Conservation (phyloP, 2,329 filamentous ascomycete genomes). For the Nemania bipapillata region DNA sequence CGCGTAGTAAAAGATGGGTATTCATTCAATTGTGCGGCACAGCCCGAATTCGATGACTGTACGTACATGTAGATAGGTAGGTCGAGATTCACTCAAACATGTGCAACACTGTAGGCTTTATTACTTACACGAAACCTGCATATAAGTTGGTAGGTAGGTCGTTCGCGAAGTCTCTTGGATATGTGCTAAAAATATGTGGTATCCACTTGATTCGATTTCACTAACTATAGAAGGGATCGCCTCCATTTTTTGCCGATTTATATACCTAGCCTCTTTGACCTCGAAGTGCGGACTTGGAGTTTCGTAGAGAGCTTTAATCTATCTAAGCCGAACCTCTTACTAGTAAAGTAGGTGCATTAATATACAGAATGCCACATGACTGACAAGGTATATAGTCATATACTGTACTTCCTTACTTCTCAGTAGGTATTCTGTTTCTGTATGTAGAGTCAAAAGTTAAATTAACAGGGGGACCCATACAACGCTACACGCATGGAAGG, state of each 20-base stretch:
- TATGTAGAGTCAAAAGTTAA: too few species aligned
- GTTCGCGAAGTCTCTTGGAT: background rate
- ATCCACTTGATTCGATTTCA: background rate
- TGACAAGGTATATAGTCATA: too few species aligned
- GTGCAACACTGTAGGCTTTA: slow-evolving; percentile 3
- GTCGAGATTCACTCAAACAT: background rate
- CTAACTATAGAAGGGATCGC: slow-evolving; percentile 6
- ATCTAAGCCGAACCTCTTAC: too few species aligned
- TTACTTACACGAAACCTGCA: slow-evolving; percentile 27
- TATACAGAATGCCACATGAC: too few species aligned
- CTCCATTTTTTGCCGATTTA: background rate
- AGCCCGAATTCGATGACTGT: slow-evolving; percentile 13
- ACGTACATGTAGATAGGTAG: background rate
- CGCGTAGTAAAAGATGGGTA: slow-evolving; percentile 12
- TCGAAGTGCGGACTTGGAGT: background rate
- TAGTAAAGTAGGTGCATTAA: too few species aligned
- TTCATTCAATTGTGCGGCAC: background rate
- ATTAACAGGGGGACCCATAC: background rate
- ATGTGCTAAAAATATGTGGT: slow-evolving; percentile 28
- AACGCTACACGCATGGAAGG: background rate
- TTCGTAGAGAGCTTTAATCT: too few species aligned
- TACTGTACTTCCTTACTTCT: too few species aligned
- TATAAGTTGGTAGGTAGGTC: background rate
- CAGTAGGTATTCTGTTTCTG: too few species aligned
- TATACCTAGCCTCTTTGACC: background rate